Evolutionary conservation across 257 asterid species (phyloP), one percentile per base, ranked within the genome.

Genomic region (Solanum appendiculatum): DNA sequence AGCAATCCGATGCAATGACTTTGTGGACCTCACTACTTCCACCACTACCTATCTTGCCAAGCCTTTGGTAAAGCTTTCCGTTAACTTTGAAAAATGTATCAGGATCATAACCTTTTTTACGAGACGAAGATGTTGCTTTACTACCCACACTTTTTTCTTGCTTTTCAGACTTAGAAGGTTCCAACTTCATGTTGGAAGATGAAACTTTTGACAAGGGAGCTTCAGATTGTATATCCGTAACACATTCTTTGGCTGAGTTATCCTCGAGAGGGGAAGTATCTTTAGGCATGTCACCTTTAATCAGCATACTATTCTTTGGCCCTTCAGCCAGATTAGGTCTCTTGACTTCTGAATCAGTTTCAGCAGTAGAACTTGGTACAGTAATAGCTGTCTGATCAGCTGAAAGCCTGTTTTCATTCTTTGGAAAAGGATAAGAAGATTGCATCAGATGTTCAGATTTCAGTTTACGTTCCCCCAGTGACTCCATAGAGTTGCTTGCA

Each of bases 21-120:
- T 97, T 97, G 95, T 97, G 99, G 89, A 97, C 99, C 92, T 97
- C 99, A 88, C 99, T 97, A 91, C 99, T 95, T 84, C 99, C 99
- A 85, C 99, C 99, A 82, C 99, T 97, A 60, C 99, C 99, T 66
- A 97, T 97, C 94, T 97, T 97, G 63, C 99, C 99, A 86, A 97
- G 99, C 89, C 97, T 94, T 89, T 97, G 99, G 88, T 97, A 97
- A 87, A 93, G 93, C 93, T 96, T 97, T 23, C 98, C 99, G 34
- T 97, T 97, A 69, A 97, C 99, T 92, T 93, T 97, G 91, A 97
- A 97, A 91, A 94, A 97, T 87, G 92, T 86, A 90, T 97, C 99
- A 83, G 98, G 92, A 89, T 97, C 97, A 89, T 93, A 93, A 86
- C 93, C 95, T 87, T 91, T 94, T 91, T 91, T 96, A 51, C 99